These are phyloP conservation scores for Urtica urens DNA, from an alignment of 306 rosid genomes.

Conservation along the genomic window DNA sequence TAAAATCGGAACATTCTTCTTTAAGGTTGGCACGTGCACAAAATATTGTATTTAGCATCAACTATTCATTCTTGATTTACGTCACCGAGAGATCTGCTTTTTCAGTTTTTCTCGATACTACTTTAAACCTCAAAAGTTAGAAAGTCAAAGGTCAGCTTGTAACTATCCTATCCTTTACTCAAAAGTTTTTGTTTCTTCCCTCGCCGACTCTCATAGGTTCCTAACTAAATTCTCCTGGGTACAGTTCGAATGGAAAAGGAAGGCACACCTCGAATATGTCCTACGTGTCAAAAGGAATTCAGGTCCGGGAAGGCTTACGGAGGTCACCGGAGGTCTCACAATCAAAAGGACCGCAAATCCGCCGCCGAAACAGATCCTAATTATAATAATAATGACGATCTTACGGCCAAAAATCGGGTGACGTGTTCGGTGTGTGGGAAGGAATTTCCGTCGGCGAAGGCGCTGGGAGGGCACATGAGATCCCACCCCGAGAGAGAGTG, in stretches of 20 bases:
- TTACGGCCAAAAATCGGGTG: neutral
- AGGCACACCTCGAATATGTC: neutral
- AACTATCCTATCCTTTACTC: too few species aligned
- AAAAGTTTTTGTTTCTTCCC: too few species aligned
- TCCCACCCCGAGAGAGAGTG: constrained; percentile 17
- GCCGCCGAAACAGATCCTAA: neutral
- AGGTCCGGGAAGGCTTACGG: constrained; percentile 12
- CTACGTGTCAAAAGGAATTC: constrained; percentile 6
- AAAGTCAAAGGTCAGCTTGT: too few species aligned
- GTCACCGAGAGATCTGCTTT: too few species aligned
- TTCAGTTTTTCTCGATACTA: too few species aligned
- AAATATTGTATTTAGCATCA: too few species aligned
- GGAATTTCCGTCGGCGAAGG: constrained; percentile 9
- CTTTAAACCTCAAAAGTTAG: too few species aligned
- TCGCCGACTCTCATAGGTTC: too few species aligned
- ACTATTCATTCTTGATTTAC: too few species aligned
- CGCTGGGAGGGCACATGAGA: constrained; percentile 30
- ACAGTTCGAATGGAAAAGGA: neutral
- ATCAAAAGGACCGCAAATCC: neutral
- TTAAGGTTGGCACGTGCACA: too few species aligned
- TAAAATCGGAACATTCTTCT: too few species aligned
- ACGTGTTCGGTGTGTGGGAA: constrained; percentile 12
- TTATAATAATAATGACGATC: neutral
- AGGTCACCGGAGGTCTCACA: constrained; percentile 17
- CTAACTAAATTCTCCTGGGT: too few species aligned